Evolutionary conservation across 2,329 filamentous ascomycete species (phyloP), one percentile per base, ranked within the genome.

Genomic region (Stemphylium beticola): DNA sequence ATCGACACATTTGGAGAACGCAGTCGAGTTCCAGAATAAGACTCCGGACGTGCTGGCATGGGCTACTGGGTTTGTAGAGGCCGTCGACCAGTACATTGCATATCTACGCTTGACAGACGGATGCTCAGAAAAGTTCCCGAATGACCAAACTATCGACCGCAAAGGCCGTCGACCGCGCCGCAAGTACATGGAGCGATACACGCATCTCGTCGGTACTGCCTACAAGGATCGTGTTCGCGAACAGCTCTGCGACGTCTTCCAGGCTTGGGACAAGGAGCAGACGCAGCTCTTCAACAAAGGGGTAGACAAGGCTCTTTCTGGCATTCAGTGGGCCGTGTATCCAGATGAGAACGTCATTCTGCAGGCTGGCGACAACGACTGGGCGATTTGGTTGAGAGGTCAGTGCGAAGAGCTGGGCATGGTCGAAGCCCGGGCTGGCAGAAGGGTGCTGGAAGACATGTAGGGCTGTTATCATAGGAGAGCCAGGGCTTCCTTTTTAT

Each of bases 201-300:
- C 37, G 4, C 18, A 36, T 12, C 20, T 42, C 3, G 26, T 59
- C 3, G 53, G 55, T 12, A 26, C 37, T 2, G 32, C 15, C 5
- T 61, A 50, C 31, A 58, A 57, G 33, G 6, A 37, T 2, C 41
- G 38, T 17, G 31, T 60, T 11, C 33, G 24, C 3, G 42, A 54
- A 22, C 39, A 44, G 29, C 33, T 64, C 11, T 43, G 37, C 11
- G 53, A 56, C 4, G 4, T 57, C 2, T 58, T 65, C 40, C 6
- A 38, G 3, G 33, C 20, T 2, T 58, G 49, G 56, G 51, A 15
- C n/a, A 18, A 14, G 22, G 49, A 49, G 22, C 29, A 59, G 12
- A 66, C 44, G 24, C 42, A 50, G 47, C n/a, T 41, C 15, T 64
- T 67, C 42, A 66, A 67, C 32, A 63, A 62, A 12, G 60, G 63